Evolutionary conservation across 2,329 filamentous ascomycete genomes (phyloP), one percentile per base, ranked within the genome.

Genomic region (Epichloe brachyelytri): DNA sequence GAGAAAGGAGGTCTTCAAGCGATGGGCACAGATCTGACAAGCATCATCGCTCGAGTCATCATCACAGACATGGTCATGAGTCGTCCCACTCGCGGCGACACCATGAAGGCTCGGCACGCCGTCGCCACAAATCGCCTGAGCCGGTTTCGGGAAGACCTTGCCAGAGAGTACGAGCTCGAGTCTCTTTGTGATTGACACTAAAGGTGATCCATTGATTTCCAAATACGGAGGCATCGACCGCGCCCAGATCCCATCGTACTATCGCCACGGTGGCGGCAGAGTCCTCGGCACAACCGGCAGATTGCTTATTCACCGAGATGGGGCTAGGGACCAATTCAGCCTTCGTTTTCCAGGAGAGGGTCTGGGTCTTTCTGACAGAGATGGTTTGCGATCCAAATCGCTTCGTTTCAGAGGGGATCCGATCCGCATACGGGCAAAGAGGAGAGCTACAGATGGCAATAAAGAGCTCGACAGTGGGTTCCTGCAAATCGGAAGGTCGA

Each of bases 171-270:
- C 37, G 3, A 41, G 36, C 61, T 55, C 63, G 22, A 56, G 62
- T 60, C 39, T 62, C 3, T 90, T 79, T 63, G 59, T 79, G 43
- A 60, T 86, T 48, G 91, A 97, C 65, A 79, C 72, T 41, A 82
- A 80, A 60, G 90, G 91, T 0, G 91, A 97, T 60, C 71, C 76
- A 4, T 76, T 88, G 46, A 88, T 93, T 56, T 65, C 85, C 43
- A 76, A 77, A 26, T 96, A 90, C 63, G 87, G 79, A 14, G 46
- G 52, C 30, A 75, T 86, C 39, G 82, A 95, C 62, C 79, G 79
- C 37, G 86, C 85, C 56, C 78, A 76, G 50, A 69, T 94, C 11
- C 88, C 89, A 0, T 60, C 68, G 2, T 96, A 94, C 62, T 75
- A 76, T 54, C 82, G 88, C 5, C 70, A 71, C 54, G 86, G 88